Base-by-base conservation (phyloP, 805 yeast species). In the Monosporozyma siamensis region DNA sequence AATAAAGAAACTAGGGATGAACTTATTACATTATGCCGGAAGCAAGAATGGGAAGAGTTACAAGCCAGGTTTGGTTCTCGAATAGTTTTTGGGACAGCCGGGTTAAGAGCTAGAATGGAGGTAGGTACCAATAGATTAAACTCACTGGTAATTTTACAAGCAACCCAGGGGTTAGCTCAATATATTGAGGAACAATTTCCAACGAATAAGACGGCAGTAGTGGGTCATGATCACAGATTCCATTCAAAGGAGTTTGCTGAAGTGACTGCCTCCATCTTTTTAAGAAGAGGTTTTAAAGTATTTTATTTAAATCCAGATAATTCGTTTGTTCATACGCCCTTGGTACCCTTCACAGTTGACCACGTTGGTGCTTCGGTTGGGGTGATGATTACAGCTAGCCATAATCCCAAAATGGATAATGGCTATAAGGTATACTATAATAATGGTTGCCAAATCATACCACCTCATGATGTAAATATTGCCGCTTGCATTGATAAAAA, bases 381-480 rank as follows among this genome's bases (percentile, higher is more conserved):
- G 18, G 82, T 90, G 1, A 89, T 89, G 96, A 76, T 89, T 23
- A 87, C 95, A 0, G 95, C 95, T 1, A 82, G 92, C 41, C 95
- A 85, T 56, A 83, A 83, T 56, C 90, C 92, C 1, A 82, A 82
- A 26, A 67, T 74, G 52, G 96, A 88, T 58, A 89, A 89, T 56
- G 97, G 97, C 0, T 90, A 86, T 65, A 90, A 90, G 57, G 97
- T 90, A 1, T 90, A 92, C 66, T 87, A 92, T 77, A 67, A 71
- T 8, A 90, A 90, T 58, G 97, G 96, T 4, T 90, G 97, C 61
- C 97, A 92, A 61, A 92, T 90, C 48, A 86, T 90, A 37, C 89
- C 95, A 2, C 97, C 98, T 0, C 87, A 81, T 55, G 97, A 92
- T 55, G 53, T 54, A 2, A 78, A 72, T 1, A 90, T 90, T 48